These are phyloP conservation scores for Solanum raphanifolium DNA, from an alignment of 257 asterid species.

Conservation along the genomic window DNA sequence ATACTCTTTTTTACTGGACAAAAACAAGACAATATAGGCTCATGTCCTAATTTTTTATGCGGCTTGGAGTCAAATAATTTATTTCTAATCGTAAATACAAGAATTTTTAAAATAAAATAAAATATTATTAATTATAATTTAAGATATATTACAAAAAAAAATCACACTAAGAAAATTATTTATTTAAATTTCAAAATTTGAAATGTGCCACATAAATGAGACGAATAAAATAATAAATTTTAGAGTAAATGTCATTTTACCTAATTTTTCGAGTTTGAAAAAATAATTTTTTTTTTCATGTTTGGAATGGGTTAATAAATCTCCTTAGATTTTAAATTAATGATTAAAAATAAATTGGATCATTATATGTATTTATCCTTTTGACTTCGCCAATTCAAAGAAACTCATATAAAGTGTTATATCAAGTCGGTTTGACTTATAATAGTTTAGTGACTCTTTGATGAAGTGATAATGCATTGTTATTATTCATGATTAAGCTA, in stretches of 20 bases:
- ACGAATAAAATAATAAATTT: too few relatives aligned
- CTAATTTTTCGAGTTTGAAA: not conserved
- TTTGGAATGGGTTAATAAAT: not conserved
- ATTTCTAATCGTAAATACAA: too few relatives aligned
- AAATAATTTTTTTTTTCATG: not conserved
- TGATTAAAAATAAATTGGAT: not conserved
- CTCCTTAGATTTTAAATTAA: not conserved
- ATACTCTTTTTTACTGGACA: not conserved
- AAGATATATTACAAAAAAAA: too few relatives aligned
- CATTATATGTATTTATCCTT: not conserved
- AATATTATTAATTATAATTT: too few relatives aligned
- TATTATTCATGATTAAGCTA: not conserved
- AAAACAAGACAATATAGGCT: not conserved
- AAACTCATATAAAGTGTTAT: not conserved
- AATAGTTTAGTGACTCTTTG: not conserved
- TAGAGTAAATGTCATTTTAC: not conserved
- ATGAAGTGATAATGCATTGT: not conserved
- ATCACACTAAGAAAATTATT: too few relatives aligned
- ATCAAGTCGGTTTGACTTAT: not conserved
- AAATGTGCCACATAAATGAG: too few relatives aligned
- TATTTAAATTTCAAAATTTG: too few relatives aligned
- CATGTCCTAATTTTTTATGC: not conserved
- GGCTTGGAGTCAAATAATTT: not conserved
- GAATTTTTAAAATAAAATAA: too few relatives aligned
- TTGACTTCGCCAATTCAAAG: not conserved